Conservation (phyloP, 768 basidiomycete species). For the Lactarius quietus region DNA sequence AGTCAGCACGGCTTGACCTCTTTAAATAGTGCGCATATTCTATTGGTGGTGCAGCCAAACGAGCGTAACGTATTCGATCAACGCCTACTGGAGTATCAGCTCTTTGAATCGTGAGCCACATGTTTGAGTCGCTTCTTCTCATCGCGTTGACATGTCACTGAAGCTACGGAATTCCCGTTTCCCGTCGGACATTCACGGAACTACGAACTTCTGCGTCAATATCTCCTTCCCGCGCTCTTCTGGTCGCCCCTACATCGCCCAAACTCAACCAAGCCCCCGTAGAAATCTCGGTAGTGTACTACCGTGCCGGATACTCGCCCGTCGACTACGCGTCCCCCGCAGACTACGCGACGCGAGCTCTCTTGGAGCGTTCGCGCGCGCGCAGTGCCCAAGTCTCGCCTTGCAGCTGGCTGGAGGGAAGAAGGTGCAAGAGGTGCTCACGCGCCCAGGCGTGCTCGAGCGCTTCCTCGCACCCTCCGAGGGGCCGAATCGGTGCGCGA, state of each 20-base stretch:
- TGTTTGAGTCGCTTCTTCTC: background rate
- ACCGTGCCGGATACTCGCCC: constrained; percentile 85
- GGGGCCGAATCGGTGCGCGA: constrained; percentile 55
- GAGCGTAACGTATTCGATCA: constrained; percentile 98
- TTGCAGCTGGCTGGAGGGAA: constrained; percentile 96
- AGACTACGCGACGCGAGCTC: constrained; percentile 70
- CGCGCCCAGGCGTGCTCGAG: constrained; percentile 68
- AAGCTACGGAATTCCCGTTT: constrained; percentile 70
- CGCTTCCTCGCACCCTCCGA: constrained; percentile 53
- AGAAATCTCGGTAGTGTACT: constrained; percentile 89
- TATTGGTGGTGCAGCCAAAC: constrained; percentile 85
- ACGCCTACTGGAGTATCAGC: constrained; percentile 79
- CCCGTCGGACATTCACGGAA: constrained; percentile 74
- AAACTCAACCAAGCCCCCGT: constrained; percentile 35
- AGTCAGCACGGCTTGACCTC: background rate
- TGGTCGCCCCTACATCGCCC: constrained; percentile 34
- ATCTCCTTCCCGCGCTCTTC: constrained; percentile 42
- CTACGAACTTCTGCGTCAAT: constrained; percentile 51
- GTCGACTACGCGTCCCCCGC: constrained; percentile 64
- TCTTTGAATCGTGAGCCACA: constrained; percentile 63
- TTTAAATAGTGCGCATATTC: constrained; percentile 47
- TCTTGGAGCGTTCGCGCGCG: constrained; percentile 81
- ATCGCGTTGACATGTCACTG: background rate
- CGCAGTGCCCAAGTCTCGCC: constrained; percentile 89
- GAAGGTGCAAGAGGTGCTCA: constrained; percentile 89